Conservation (phyloP, 2,329 filamentous ascomycete genomes). For the Botryotinia convoluta region DNA sequence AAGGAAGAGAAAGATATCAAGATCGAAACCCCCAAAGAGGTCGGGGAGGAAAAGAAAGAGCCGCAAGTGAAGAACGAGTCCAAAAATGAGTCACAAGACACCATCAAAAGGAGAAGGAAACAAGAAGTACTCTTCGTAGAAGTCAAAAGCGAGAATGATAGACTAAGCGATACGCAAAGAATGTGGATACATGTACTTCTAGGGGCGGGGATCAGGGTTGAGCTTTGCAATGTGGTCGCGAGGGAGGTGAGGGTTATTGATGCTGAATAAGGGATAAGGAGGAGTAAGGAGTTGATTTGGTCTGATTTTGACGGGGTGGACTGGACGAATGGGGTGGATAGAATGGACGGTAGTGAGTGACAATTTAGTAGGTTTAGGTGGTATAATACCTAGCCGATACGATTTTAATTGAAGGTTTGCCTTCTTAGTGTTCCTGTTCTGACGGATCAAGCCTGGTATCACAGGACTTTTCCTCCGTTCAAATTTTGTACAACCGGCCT, state of each 20-base stretch:
- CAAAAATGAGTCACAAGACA: not conserved
- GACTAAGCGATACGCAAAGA: conserved; percentile 90
- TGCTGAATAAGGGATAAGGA: conserved; percentile 20
- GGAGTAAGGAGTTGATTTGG: not conserved
- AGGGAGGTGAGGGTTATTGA: conserved; percentile 35
- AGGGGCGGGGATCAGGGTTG: conserved; percentile 79
- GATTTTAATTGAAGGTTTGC: not conserved
- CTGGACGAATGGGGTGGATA: not conserved
- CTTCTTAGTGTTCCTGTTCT: not conserved
- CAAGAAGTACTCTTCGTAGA: conserved; percentile 34
- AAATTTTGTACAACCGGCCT: not conserved
- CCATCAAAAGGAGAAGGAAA: conserved; percentile 17
- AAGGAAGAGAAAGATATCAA: not conserved
- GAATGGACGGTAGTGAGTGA: not conserved
- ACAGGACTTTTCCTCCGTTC: not conserved
- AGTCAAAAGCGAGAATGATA: conserved; percentile 67
- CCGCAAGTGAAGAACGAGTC: not conserved
- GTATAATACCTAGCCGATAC: not conserved
- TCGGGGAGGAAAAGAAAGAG: not conserved
- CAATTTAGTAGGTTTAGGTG: not conserved
- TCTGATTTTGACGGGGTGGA: not conserved
- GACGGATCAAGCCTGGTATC: not conserved
- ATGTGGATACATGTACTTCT: conserved; percentile 95
- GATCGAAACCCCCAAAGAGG: not conserved
- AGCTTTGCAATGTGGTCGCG: conserved; percentile 63